phyloP scores from a whole-genome alignment of 352 stramenopile species.

The Globisporangium camurandrum region DNA sequence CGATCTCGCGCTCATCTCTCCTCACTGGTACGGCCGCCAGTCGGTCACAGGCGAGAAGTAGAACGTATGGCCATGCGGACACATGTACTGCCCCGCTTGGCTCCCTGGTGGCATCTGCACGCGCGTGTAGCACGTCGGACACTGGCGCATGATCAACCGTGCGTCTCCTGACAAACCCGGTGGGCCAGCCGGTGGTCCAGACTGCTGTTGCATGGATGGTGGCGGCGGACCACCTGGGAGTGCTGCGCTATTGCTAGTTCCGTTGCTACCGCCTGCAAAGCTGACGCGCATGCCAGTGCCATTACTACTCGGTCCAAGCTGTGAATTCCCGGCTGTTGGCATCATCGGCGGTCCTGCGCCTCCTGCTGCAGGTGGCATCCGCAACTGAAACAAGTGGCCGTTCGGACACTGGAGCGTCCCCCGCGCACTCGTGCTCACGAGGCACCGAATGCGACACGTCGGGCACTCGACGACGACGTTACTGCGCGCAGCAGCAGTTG shows the following conservation, averaged over 20 bases:
- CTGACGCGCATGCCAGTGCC: neutral
- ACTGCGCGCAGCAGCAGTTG: conserved; percentile 38
- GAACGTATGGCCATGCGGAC: conserved; percentile 81
- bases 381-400: conserved; percentile 65
- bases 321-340: conserved; percentile 28
- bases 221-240: neutral
- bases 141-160: conserved; percentile 75
- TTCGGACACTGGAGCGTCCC: conserved; percentile 73
- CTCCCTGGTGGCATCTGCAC: conserved; percentile 83
- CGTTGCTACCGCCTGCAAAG: neutral
- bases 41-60: conserved; percentile 67
- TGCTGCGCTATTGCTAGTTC: no score
- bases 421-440: conserved; percentile 62
- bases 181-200: conserved; percentile 10
- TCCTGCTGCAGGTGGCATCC: conserved; percentile 61
- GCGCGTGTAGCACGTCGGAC: conserved; percentile 80
- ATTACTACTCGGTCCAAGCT: conserved; percentile 2
- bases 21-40: conserved; percentile 13
- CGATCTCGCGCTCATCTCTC: conserved; percentile 1
- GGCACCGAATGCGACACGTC: conserved; percentile 65
- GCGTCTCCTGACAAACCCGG: conserved; percentile 4
- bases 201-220: no score
- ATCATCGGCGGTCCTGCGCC: no score
- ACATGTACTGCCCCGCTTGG: conserved; percentile 85
- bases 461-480: conserved; percentile 76